Evolutionary conservation across 2,329 filamentous ascomycete genomes (phyloP).

Genomic region (Simplicillium aogashimaense): DNA sequence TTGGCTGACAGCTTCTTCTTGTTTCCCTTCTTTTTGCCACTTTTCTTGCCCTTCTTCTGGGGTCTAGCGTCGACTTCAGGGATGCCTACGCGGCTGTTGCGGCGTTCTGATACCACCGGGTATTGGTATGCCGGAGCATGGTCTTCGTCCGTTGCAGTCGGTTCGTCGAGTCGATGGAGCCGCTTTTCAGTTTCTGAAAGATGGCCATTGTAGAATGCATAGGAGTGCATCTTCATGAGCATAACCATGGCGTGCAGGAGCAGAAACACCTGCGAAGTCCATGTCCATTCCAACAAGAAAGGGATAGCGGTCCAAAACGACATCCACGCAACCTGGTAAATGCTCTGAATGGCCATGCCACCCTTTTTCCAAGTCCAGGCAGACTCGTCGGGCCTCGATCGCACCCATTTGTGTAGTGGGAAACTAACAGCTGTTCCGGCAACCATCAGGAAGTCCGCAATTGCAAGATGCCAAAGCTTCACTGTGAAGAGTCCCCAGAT

Average conservation of each 20-base stretch:
- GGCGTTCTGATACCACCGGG: constrained; percentile 46
- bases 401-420: constrained; percentile 61
- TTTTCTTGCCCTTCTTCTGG: too few species aligned
- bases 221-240: constrained; percentile 99
- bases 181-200: constrained; percentile 78
- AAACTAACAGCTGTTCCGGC: constrained; percentile 60
- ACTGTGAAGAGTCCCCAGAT: constrained; percentile 85
- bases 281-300: constrained; percentile 82
- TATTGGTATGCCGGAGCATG: constrained; percentile 68
- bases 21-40: background rate
- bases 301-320: constrained; percentile 75
- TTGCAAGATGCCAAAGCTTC: constrained; percentile 77
- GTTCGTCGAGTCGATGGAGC: constrained; percentile 68
- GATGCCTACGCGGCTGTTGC: constrained; percentile 25
- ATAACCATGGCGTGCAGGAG: constrained; percentile 83
- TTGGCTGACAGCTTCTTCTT: constrained; percentile 9
- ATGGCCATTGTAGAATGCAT: constrained; percentile 96
- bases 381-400: constrained; percentile 36
- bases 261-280: constrained; percentile 95
- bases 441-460: constrained; percentile 83
- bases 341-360: constrained; percentile 75
- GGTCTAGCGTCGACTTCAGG: too few species aligned
- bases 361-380: constrained; percentile 62
- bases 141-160: constrained; percentile 43
- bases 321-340: constrained; percentile 74